Evolutionary conservation across 306 rosid species (phyloP).

Genomic region (Prosopis cineraria): DNA sequence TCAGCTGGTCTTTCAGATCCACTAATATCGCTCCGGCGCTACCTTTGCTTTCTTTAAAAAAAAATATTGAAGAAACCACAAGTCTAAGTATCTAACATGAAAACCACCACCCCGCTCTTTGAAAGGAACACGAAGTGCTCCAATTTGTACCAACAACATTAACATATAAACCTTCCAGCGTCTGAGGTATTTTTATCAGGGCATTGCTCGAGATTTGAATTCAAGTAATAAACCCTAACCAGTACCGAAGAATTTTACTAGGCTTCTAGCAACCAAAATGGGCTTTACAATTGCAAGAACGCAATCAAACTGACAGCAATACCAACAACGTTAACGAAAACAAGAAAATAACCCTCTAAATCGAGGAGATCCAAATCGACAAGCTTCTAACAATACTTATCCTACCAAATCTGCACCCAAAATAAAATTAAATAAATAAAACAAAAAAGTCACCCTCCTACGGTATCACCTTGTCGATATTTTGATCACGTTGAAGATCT

Average conservation of each 20-base stretch:
- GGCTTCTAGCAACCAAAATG: slow-evolving; percentile 30
- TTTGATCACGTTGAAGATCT: not conserved
- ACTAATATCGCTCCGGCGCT: too few species aligned
- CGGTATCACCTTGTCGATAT: not conserved
- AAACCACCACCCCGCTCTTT: too few species aligned
- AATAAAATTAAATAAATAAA: accelerated
- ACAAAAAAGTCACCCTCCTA: not conserved
- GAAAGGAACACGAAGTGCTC: not conserved
- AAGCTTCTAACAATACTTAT: not conserved
- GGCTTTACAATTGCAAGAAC: slow-evolving; percentile 49
- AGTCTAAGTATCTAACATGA: too few species aligned
- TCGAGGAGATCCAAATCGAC: slow-evolving; percentile 42
- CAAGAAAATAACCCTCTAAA: slow-evolving; percentile 33
- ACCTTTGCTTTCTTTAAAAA: too few species aligned
- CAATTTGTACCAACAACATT: not conserved
- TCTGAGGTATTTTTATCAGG: not conserved
- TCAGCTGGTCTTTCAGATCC: too few species aligned
- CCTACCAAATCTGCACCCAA: not conserved
- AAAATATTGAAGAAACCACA: too few species aligned
- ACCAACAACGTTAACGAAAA: slow-evolving; percentile 39
- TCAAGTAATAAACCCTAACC: not conserved
- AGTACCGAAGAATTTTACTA: slow-evolving; percentile 22
- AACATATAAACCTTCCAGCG: not conserved
- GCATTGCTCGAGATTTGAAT: too few species aligned
- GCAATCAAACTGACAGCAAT: slow-evolving; percentile 35